These are phyloP conservation scores for Anastatica hierochuntica DNA, from an alignment of 345 rosid genomes.

Conservation along the genomic window DNA sequence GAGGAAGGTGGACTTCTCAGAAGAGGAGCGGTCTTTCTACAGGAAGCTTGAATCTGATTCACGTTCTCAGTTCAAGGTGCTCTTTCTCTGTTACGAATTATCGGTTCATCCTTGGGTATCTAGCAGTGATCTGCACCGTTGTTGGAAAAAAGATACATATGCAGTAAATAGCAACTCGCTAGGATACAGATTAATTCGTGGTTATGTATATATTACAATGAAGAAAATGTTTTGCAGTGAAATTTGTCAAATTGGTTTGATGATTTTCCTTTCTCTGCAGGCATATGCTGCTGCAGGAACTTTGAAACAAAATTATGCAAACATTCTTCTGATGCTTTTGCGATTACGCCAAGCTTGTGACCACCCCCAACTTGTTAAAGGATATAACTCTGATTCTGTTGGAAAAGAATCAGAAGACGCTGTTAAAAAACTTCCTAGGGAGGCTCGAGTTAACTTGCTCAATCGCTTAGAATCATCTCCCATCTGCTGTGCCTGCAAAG, in stretches of 20 bases:
- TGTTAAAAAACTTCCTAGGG: constrained; percentile 57
- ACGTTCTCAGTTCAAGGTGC: constrained; percentile 61
- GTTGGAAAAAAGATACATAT: constrained; percentile 2
- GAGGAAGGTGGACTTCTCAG: constrained; percentile 66
- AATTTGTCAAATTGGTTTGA: no score
- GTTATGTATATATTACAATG: no score
- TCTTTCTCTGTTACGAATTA: background rate
- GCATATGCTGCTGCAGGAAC: constrained; percentile 94
- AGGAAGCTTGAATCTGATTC: constrained; percentile 70
- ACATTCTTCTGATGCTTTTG: constrained; percentile 93
- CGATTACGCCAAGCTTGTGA: constrained; percentile 98
- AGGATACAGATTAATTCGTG: no score
- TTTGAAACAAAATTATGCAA: constrained; percentile 86
- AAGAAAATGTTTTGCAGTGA: no score
- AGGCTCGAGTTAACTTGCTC: constrained; percentile 41
- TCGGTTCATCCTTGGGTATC: background rate
- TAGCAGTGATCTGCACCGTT: constrained; percentile 1
- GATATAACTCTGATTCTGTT: constrained; percentile 43
- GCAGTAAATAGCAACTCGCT: constrained; percentile 9
- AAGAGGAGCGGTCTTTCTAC: constrained; percentile 83
- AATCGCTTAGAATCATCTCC: constrained; percentile 43
- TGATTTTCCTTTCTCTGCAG: constrained; percentile 34
- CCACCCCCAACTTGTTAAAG: constrained; percentile 79
- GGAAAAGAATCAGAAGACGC: constrained; percentile 58
- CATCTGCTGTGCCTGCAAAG: constrained; percentile 59